Evolutionary conservation across 306 rosid genomes (phyloP).

Genomic region (Hylodesmum podocarpum): DNA sequence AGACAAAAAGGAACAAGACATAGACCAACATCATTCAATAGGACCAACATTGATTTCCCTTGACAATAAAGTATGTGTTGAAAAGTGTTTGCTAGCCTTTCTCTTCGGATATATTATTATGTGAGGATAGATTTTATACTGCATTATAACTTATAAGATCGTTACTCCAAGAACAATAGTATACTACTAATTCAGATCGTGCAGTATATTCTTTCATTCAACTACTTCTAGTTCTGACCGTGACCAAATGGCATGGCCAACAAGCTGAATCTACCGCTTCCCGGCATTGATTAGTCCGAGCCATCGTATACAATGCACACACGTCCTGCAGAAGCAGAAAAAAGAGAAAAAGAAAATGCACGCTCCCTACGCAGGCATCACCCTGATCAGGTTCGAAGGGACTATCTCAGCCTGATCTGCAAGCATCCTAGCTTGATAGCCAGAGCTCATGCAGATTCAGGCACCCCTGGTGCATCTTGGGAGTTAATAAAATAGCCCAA

Average conservation of each 20-base stretch:
- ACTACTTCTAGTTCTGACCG: constrained; percentile 38
- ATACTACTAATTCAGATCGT: background rate
- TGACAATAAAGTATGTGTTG: background rate
- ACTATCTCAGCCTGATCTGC: constrained; percentile 97
- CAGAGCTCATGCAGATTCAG: constrained; percentile 63
- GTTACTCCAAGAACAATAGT: background rate
- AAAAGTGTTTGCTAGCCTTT: background rate
- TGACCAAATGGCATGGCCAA: constrained; percentile 29
- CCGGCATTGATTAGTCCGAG: constrained; percentile 38
- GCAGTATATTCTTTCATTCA: background rate
- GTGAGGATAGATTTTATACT: constrained; percentile 2
- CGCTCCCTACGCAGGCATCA: constrained; percentile 99
- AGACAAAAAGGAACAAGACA: too few relatives aligned
- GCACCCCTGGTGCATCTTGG: constrained; percentile 99
- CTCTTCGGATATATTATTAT: background rate
- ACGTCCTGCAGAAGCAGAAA: constrained; percentile 69
- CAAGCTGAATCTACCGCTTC: constrained; percentile 42
- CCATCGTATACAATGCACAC: constrained; percentile 24
- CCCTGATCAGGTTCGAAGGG: constrained; percentile 99
- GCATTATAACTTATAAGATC: constrained; percentile 3
- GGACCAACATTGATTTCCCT: background rate
- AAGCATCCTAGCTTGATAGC: constrained; percentile 44
- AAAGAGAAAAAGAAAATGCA: constrained; percentile 58
- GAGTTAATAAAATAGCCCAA: constrained; percentile 48
- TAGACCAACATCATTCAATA: background rate